Conservation (phyloP, 495 filamentous ascomycete genomes). For the Trichoderma virens region DNA sequence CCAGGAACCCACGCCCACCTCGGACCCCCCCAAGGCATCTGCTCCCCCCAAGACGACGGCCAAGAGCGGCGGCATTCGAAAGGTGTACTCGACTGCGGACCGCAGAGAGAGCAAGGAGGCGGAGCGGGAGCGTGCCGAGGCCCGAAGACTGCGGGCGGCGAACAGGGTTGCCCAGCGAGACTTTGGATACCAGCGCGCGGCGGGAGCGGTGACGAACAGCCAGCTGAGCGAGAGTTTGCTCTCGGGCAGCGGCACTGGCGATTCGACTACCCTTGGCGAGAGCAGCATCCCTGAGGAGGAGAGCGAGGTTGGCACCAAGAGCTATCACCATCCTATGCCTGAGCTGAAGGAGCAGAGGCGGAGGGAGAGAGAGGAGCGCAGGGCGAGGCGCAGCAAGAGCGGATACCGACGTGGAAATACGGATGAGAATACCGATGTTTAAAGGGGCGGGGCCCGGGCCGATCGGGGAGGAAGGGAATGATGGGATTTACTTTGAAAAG, state of each 20-base stretch:
- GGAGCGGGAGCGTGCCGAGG: slow-evolving; percentile 43
- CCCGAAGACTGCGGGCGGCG: slow-evolving; percentile 29
- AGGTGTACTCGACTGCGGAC: slow-evolving; percentile 48
- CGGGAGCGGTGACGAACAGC: slow-evolving; percentile 25
- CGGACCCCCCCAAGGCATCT: slow-evolving; percentile 37
- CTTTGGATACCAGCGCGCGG: slow-evolving; percentile 41
- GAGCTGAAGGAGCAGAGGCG: slow-evolving; percentile 31
- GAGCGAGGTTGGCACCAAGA: slow-evolving; percentile 65
- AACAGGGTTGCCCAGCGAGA: slow-evolving; percentile 25
- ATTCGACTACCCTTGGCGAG: slow-evolving; percentile 31
- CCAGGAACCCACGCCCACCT: slow-evolving; percentile 45
- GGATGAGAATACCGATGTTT: slow-evolving; percentile 2
- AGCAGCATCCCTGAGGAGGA: slow-evolving; percentile 35
- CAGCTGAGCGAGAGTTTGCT: slow-evolving; percentile 24
- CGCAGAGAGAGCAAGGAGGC: slow-evolving; percentile 33
- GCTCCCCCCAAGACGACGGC: slow-evolving; percentile 20
- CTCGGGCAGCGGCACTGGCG: slow-evolving; percentile 46
- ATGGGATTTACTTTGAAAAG: neutral
- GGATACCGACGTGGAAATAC: slow-evolving; percentile 1
- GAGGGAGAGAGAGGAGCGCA: slow-evolving; percentile 8
- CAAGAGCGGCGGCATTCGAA: slow-evolving; percentile 39
- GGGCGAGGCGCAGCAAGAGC: slow-evolving; percentile 5
- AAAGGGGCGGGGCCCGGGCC: no score
- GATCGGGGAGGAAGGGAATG: neutral
- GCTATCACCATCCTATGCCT: slow-evolving; percentile 54